Percentiles rank a stretch among this genome's conserved stretches.
These are phyloP conservation scores for Haematococcus lacustris DNA, from an alignment of 139 green algal genomes.

Conservation along the genomic window DNA sequence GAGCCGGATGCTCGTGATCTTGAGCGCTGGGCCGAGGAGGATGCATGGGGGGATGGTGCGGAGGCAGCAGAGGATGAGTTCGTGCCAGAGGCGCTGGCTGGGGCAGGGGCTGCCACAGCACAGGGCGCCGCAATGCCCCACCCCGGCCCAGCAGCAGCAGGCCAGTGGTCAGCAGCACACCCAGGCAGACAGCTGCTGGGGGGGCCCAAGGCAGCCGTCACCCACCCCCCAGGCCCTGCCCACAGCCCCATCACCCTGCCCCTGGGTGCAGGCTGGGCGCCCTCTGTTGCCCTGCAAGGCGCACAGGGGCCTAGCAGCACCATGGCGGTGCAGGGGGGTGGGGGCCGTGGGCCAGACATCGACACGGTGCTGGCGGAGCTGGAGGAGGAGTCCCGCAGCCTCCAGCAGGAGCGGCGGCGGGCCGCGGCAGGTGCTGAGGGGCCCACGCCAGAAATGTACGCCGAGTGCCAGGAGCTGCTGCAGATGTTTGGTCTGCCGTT, in stretches of 20 bases:
- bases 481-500: constrained; percentile 95
- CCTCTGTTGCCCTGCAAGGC: no score
- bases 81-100: no score
- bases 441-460: constrained; percentile 71
- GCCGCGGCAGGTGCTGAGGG: constrained; percentile 36
- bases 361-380: constrained; percentile 23
- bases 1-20: no score
- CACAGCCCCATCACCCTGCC: no score
- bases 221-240: no score
- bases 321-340: no score
- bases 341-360: no score
- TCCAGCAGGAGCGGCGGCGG: constrained; percentile 10
- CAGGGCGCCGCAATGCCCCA: neutral
- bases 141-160: constrained; percentile 10
- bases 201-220: no score
- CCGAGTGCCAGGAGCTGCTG: constrained; percentile 87
- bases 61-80: neutral
- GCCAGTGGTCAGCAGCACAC: neutral
- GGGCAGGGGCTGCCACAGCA: no score
- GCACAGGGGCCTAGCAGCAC: no score
- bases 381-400: constrained; percentile 9
- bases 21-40: neutral
- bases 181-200: no score
- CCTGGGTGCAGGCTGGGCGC: no score
- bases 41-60: neutral